Conservation (phyloP, 495 filamentous ascomycete species). For the Podospora australis region DNA sequence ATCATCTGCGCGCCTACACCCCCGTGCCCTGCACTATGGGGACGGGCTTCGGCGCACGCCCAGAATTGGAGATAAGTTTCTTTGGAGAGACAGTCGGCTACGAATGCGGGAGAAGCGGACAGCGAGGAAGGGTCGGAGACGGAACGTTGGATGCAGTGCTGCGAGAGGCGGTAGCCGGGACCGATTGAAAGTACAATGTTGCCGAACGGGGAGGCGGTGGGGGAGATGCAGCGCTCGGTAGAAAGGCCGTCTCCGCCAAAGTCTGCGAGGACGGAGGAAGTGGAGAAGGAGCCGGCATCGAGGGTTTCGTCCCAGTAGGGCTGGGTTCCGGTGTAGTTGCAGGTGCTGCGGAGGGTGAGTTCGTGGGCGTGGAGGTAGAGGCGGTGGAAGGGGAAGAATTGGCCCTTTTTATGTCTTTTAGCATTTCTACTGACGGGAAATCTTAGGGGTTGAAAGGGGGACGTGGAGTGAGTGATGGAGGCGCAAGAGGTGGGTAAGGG, state of each 20-base stretch:
- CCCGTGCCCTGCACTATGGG: constrained; percentile 16
- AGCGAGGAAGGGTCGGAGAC: constrained; percentile 9
- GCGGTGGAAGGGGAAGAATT: constrained; percentile 48
- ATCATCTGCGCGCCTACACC: constrained; percentile 26
- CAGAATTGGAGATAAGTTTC: constrained; percentile 7
- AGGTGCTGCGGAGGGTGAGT: constrained; percentile 34
- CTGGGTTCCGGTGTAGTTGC: constrained; percentile 37
- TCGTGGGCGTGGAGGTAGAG: constrained; percentile 43
- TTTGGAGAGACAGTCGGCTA: constrained; percentile 7
- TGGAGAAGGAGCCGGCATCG: constrained; percentile 31
- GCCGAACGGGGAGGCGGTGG: constrained; percentile 37
- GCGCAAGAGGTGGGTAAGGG: neutral
- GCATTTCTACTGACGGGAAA: too few relatives aligned
- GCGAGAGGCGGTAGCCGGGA: constrained; percentile 24
- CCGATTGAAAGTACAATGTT: constrained; percentile 24
- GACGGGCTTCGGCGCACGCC: constrained; percentile 12
- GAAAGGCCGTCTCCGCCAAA: constrained; percentile 38
- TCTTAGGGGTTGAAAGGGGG: neutral
- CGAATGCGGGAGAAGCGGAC: neutral
- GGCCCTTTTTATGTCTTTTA: too few relatives aligned
- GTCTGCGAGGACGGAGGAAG: constrained; percentile 27
- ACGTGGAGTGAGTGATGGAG: neutral
- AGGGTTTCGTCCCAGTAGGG: constrained; percentile 45
- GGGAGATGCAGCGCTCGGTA: constrained; percentile 27
- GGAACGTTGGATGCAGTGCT: constrained; percentile 34